Percentiles rank a stretch among this genome's conserved stretches.
These are phyloP conservation scores for Punica granatum DNA, from an alignment of 345 rosid genomes.

Conservation along the genomic window DNA sequence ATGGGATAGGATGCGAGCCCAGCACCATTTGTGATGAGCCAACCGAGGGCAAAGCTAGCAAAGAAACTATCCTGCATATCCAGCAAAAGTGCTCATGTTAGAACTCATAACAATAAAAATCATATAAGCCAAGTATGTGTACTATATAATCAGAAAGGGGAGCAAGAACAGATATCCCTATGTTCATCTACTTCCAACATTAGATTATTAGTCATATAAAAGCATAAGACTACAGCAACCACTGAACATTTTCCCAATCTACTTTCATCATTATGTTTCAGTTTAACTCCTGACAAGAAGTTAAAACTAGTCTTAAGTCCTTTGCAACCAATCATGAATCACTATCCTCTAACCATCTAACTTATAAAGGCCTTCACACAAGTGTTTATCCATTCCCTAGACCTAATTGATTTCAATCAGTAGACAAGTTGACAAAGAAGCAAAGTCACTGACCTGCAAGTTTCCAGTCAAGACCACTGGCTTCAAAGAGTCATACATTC, in stretches of 20 bases:
- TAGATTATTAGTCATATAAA: too few relatives aligned
- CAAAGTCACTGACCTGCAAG: conserved; percentile 36
- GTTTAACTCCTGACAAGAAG: too few relatives aligned
- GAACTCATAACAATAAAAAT: neutral
- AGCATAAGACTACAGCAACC: too few relatives aligned
- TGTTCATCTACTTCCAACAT: neutral
- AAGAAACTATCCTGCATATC: conserved; percentile 70
- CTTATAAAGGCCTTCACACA: neutral
- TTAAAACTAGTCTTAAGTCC: too few relatives aligned
- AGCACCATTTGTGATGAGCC: conserved; percentile 88
- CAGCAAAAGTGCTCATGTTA: conserved; percentile 3
- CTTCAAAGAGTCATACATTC: conserved; percentile 81
- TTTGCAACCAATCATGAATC: too few relatives aligned
- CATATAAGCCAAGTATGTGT: too few relatives aligned
- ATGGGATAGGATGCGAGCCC: conserved; percentile 86
- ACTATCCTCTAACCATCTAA: neutral
- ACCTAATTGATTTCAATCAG: neutral
- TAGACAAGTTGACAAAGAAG: neutral
- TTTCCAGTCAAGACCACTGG: conserved; percentile 60
- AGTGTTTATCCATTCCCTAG: too few relatives aligned
- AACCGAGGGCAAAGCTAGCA: conserved; percentile 81
- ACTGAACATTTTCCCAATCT: too few relatives aligned
- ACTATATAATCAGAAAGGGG: too few relatives aligned
- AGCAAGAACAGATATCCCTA: neutral
- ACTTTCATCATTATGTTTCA: too few relatives aligned